Conservation (phyloP, 306 rosid genomes). For the Carpinus viminea region DNA sequence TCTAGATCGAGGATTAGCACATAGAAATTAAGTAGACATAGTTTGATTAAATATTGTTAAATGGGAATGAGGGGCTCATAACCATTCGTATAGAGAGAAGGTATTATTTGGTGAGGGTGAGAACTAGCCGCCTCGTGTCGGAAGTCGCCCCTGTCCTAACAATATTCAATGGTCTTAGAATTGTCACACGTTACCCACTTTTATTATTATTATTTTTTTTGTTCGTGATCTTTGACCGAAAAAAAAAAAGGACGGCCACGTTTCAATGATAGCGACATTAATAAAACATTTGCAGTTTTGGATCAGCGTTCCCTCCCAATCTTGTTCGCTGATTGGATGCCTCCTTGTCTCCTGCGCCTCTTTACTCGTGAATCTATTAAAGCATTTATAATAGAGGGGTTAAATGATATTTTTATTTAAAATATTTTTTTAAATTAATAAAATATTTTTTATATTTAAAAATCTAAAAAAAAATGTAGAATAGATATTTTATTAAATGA, state of each 20-base stretch:
- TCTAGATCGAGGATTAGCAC: background rate
- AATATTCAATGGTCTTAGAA: background rate
- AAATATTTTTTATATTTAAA: no score
- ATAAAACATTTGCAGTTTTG: background rate
- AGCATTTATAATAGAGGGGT: no score
- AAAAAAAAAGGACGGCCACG: background rate
- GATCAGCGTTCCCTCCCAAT: background rate
- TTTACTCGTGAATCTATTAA: background rate
- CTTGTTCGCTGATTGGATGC: background rate
- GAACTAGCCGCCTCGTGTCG: background rate
- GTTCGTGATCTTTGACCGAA: constrained; percentile 10
- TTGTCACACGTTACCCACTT: background rate
- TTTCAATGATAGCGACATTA: background rate
- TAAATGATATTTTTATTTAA: no score
- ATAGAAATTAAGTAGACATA: background rate
- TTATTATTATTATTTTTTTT: background rate
- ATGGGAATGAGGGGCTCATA: background rate
- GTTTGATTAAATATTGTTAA: background rate
- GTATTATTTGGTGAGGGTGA: background rate
- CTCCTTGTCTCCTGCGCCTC: background rate
- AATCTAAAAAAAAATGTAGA: no score
- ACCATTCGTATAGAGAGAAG: background rate
- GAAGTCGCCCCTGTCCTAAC: background rate
- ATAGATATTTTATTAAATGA: no score
- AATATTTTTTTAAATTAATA: no score